These are phyloP conservation scores for Penicillium herquei DNA, from an alignment of 495 filamentous ascomycete species.

Conservation along the genomic window DNA sequence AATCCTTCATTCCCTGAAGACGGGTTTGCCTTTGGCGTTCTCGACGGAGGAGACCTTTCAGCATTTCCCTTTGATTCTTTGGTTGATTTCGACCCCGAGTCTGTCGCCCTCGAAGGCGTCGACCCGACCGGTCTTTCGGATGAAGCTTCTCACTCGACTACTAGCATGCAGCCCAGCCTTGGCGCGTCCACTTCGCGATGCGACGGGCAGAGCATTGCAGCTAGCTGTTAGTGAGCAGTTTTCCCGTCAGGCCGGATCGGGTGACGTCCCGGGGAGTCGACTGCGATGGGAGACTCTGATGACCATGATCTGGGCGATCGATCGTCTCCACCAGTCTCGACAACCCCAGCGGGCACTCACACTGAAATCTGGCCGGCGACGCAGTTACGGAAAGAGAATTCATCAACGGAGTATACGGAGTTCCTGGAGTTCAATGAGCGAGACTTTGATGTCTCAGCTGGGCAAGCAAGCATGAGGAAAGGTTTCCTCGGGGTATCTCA, in stretches of 20 bases:
- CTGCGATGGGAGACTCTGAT: conserved; percentile 47
- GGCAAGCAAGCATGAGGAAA: conserved; percentile 33
- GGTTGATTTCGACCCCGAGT: conserved; percentile 74
- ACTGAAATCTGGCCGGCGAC: conserved; percentile 38
- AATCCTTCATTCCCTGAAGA: conserved; percentile 76
- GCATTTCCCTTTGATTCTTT: conserved; percentile 80
- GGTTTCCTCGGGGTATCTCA: conserved; percentile 4
- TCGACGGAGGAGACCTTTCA: conserved; percentile 53
- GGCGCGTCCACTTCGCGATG: conserved; percentile 89
- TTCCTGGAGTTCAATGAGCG: conserved; percentile 41
- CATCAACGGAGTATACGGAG: conserved; percentile 34
- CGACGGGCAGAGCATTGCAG: conserved; percentile 86
- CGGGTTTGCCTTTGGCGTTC: conserved; percentile 67
- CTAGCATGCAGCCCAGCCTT: conserved; percentile 83
- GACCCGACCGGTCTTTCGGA: conserved; percentile 54
- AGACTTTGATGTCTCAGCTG: conserved; percentile 36
- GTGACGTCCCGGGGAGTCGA: conserved; percentile 33
- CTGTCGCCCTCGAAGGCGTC: conserved; percentile 47
- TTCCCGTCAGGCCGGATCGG: conserved; percentile 30
- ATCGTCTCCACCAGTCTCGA: conserved; percentile 40
- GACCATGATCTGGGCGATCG: conserved; percentile 47
- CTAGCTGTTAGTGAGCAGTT: conserved; percentile 48
- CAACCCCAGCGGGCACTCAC: conserved; percentile 26
- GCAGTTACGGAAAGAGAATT: conserved; percentile 31
- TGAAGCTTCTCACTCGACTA: conserved; percentile 54